Evolutionary conservation across 495 filamentous ascomycete genomes (phyloP).

Genomic region (Hypoxylon perforatum): DNA sequence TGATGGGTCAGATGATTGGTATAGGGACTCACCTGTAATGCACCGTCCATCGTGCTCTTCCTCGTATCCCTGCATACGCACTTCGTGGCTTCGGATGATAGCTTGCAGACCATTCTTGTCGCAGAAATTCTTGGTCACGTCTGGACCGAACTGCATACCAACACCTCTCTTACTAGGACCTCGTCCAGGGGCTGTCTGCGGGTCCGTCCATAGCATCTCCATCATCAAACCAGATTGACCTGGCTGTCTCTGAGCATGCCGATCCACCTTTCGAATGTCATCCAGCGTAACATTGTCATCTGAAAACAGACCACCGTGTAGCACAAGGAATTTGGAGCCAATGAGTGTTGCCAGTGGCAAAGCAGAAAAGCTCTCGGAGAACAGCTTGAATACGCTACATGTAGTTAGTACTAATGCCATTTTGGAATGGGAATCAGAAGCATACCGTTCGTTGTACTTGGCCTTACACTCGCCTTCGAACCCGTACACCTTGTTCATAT

Average conservation of each 20-base stretch:
- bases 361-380: slow-evolving; percentile 98
- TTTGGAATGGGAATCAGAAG: neutral
- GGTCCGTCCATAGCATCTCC: slow-evolving; percentile 99
- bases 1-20: neutral
- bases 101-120: slow-evolving; percentile 94
- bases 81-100: slow-evolving; percentile 96
- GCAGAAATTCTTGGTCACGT: slow-evolving; percentile 97
- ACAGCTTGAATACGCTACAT: slow-evolving; percentile 84
- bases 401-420: slow-evolving; percentile 30
- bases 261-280: slow-evolving; percentile 91
- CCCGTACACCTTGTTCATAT: slow-evolving; percentile 99
- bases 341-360: slow-evolving; percentile 93
- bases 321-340: slow-evolving; percentile 88
- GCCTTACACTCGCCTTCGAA: slow-evolving; percentile 98
- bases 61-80: slow-evolving; percentile 97
- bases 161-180: slow-evolving; percentile 97
- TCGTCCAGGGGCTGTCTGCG: slow-evolving; percentile 83
- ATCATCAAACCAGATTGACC: slow-evolving; percentile 98
- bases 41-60: slow-evolving; percentile 96
- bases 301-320: slow-evolving; percentile 97
- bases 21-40: slow-evolving; percentile 76
- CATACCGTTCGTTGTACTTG: slow-evolving; percentile 89
- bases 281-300: slow-evolving; percentile 93
- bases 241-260: slow-evolving; percentile 94
- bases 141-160: slow-evolving; percentile 94